These are phyloP conservation scores for Tranzscheliella williamsii DNA, from an alignment of 1,284 basidiomycete species.

Conservation along the genomic window DNA sequence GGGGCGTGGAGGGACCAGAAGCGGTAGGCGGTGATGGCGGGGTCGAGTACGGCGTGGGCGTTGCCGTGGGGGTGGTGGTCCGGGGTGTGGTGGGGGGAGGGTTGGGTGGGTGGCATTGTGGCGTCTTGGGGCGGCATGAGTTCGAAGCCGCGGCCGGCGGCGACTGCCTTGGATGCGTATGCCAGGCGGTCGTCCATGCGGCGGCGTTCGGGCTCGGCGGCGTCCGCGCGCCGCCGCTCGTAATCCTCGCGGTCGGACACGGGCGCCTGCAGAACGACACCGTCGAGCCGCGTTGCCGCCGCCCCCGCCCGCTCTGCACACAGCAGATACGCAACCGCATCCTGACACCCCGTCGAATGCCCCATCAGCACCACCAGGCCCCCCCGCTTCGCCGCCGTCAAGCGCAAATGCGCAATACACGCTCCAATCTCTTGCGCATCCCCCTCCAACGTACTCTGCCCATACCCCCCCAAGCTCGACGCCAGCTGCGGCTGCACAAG, in stretches of 20 bases:
- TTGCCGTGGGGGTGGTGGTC: constrained; percentile 20
- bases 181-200: constrained; percentile 15
- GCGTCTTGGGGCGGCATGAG: constrained; percentile 18
- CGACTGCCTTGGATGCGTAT: constrained; percentile 13
- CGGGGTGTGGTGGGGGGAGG: background rate
- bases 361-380: constrained; percentile 54
- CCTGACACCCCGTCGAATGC: constrained; percentile 58
- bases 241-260: constrained; percentile 54
- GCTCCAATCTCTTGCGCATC: constrained; percentile 52
- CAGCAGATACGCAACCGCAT: constrained; percentile 44
- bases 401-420: constrained; percentile 32
- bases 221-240: constrained; percentile 5
- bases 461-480: constrained; percentile 51
- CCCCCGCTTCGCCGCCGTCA: constrained; percentile 1
- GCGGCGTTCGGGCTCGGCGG: background rate
- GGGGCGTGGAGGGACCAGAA: constrained; percentile 41
- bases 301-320: constrained; percentile 1
- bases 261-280: constrained; percentile 55
- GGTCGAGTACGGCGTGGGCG: constrained; percentile 20
- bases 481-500: constrained; percentile 48
- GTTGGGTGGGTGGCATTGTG: background rate
- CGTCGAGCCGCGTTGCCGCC: constrained; percentile 19
- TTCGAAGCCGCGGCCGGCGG: constrained; percentile 2
- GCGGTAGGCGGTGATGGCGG: constrained; percentile 55
- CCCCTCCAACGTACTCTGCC: constrained; percentile 45